Evolutionary conservation across 768 basidiomycete genomes (phyloP).

Genomic region (Gautieria morchelliformis): DNA sequence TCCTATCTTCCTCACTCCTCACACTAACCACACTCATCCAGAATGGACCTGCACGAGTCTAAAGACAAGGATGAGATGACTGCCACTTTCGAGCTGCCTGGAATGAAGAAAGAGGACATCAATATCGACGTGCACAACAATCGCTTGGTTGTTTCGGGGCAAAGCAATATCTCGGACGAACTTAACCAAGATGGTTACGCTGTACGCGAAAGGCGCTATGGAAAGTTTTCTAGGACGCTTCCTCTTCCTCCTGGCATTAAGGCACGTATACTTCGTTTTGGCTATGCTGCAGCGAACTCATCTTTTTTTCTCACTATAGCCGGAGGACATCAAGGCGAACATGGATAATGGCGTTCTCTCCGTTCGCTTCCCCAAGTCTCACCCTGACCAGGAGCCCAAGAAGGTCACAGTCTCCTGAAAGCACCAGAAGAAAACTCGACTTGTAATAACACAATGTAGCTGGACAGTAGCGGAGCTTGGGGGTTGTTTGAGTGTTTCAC

Average conservation of each 20-base stretch:
- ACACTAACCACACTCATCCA: background rate
- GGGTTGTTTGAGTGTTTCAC: no score
- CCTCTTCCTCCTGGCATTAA: slow-evolving; percentile 8
- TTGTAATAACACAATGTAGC: no score
- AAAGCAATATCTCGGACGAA: slow-evolving; percentile 26
- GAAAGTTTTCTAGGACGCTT: slow-evolving; percentile 9
- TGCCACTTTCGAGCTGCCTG: slow-evolving; percentile 51
- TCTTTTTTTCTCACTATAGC: background rate
- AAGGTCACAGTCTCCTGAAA: slow-evolving; percentile 26
- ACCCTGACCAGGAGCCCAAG: slow-evolving; percentile 35
- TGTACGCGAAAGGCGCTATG: slow-evolving; percentile 22
- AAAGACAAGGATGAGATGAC: slow-evolving; percentile 37
- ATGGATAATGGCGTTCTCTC: slow-evolving; percentile 41
- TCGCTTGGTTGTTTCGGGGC: slow-evolving; percentile 42
- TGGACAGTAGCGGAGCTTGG: no score
- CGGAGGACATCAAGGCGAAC: slow-evolving; percentile 31
- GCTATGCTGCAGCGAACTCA: background rate
- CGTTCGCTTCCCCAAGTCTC: slow-evolving; percentile 37
- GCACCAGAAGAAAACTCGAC: no score
- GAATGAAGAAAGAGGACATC: slow-evolving; percentile 40
- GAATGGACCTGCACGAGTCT: slow-evolving; percentile 27
- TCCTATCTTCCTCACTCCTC: no score
- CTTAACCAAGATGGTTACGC: slow-evolving; percentile 27
- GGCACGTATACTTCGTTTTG: background rate
- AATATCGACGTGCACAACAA: slow-evolving; percentile 42